phyloP scores from a whole-genome alignment of 2,329 filamentous ascomycete genomes.

The Zasmidium angulare region DNA sequence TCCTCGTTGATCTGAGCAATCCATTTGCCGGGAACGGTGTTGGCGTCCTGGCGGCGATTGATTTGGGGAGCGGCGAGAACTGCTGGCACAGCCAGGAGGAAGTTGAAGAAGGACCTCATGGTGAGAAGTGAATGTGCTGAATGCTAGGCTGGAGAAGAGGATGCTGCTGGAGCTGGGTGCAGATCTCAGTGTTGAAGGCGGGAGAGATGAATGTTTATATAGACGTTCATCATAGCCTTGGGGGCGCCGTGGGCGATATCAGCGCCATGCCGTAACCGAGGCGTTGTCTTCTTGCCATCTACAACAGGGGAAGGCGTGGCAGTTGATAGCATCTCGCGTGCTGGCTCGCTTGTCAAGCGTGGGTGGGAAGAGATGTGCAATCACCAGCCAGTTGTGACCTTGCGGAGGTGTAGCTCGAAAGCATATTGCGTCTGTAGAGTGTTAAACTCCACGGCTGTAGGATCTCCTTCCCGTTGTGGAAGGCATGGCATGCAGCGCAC shows the following conservation, averaged over 20 bases:
- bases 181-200: neutral
- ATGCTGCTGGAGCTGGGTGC: constrained; percentile 3
- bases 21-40: constrained; percentile 22
- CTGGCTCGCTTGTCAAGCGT: neutral
- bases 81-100: constrained; percentile 23
- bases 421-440: neutral
- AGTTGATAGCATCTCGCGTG: neutral
- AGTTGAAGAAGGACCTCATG: constrained; percentile 19
- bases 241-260: neutral
- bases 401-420: neutral
- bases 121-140: constrained; percentile 6
- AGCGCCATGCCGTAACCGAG: neutral
- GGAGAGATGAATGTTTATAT: constrained; percentile 1
- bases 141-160: neutral
- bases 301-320: neutral
- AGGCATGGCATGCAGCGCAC: neutral
- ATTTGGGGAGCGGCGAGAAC: constrained; percentile 19
- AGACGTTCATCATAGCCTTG: neutral
- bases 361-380: neutral
- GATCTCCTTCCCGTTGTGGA: neutral
- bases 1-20: constrained; percentile 21
- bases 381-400: neutral
- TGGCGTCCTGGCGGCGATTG: constrained; percentile 17
- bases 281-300: constrained; percentile 1
- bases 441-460: neutral